A percentile compares a stretch with the other conserved stretches of the same genome.
Conservation (phyloP, 1,139 yeast species). For the Protomyces inundatus region DNA sequence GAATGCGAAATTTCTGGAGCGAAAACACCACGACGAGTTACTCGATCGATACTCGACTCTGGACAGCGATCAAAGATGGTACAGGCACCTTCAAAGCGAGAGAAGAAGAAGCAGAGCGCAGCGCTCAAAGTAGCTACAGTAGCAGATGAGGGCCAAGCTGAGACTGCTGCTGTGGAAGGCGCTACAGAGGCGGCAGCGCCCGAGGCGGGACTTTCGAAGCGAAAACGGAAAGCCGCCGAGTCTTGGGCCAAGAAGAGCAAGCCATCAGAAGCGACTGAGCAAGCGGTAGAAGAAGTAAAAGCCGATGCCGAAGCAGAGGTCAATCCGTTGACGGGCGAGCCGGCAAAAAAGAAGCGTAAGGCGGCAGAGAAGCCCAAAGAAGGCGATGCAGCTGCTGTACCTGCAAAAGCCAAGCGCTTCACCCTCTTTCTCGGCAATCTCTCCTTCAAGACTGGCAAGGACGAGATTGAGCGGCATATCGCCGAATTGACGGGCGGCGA, state of each 20-base stretch:
- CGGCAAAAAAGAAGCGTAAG: constrained; percentile 25
- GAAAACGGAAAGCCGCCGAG: constrained; percentile 70
- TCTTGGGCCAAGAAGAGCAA: constrained; percentile 52
- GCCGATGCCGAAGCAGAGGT: constrained; percentile 25
- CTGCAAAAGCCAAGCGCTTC: constrained; percentile 61
- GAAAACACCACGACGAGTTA: too few relatives aligned
- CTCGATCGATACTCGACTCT: too few relatives aligned
- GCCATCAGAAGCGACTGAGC: constrained; percentile 30
- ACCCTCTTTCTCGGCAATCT: constrained; percentile 88
- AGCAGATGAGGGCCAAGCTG: background rate
- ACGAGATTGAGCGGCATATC: constrained; percentile 68
- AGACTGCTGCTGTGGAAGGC: background rate
- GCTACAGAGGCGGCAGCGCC: background rate
- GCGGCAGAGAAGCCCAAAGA: constrained; percentile 45
- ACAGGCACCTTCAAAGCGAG: background rate
- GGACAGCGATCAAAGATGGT: background rate
- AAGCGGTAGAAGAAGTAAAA: constrained; percentile 30
- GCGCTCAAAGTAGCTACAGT: background rate
- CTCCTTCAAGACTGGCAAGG: constrained; percentile 63
- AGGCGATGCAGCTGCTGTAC: constrained; percentile 61
- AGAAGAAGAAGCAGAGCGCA: background rate
- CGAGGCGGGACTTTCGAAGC: constrained; percentile 59
- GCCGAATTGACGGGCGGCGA: constrained; percentile 47
- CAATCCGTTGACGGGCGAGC: constrained; percentile 27
- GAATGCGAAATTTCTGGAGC: too few relatives aligned